A percentile compares a stretch with the other conserved stretches of the same genome.
Conservation (phyloP, 192 early-diverging fungal species). For the Mortierella antarctica region DNA sequence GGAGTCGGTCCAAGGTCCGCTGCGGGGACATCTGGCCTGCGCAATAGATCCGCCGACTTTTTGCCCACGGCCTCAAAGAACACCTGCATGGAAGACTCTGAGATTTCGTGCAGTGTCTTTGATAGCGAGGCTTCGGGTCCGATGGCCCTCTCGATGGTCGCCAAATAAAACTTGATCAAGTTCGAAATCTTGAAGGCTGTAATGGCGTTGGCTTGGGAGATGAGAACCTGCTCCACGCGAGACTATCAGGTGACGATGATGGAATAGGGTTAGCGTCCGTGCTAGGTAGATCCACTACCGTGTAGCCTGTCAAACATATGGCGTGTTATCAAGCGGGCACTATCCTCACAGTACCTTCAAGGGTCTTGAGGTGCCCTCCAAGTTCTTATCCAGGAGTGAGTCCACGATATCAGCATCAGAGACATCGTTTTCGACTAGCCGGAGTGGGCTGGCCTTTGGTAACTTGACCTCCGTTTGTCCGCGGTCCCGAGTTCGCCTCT, state of each 20-base stretch:
- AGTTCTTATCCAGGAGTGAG: constrained; percentile 72
- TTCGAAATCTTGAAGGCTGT: constrained; percentile 76
- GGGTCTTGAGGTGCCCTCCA: constrained; percentile 80
- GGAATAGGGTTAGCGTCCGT: too few species aligned
- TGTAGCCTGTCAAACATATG: too few species aligned
- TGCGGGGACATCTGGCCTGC: constrained; percentile 60
- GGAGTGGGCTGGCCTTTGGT: constrained; percentile 32
- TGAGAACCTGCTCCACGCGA: constrained; percentile 82
- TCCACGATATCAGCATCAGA: constrained; percentile 57
- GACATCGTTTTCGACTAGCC: constrained; percentile 36
- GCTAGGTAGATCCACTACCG: too few species aligned
- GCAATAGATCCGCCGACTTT: constrained; percentile 30
- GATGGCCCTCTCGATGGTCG: constrained; percentile 72
- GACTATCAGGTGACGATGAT: constrained; percentile 51
- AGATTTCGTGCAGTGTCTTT: constrained; percentile 67
- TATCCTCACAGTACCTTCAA: constrained; percentile 64
- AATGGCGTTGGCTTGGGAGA: constrained; percentile 71
- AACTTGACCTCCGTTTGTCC: constrained; percentile 46
- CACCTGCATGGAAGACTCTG: constrained; percentile 15
- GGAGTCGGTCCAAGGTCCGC: constrained; percentile 70
- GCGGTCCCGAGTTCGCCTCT: constrained; percentile 22
- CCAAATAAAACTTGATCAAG: constrained; percentile 80
- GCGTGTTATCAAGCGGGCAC: not conserved
- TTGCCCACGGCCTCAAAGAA: constrained; percentile 46
- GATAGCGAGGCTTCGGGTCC: constrained; percentile 63